These are phyloP conservation scores for Boletus edulis DNA, from an alignment of 768 basidiomycete genomes.

Conservation along the genomic window DNA sequence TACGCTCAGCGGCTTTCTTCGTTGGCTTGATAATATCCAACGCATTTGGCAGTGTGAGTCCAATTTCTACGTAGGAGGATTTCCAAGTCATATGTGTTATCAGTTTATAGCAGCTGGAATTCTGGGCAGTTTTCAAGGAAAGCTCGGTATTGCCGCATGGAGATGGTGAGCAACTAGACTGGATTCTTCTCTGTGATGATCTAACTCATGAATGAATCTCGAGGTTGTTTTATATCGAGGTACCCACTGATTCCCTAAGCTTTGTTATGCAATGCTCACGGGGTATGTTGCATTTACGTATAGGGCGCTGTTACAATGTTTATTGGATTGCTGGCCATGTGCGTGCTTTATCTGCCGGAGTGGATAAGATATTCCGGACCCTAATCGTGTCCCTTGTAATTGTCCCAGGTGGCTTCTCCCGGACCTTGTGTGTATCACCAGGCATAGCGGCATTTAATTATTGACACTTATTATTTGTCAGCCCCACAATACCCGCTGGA, in stretches of 20 bases:
- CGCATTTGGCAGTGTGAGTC: slow-evolving; percentile 61
- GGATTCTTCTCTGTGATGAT: neutral
- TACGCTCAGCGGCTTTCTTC: slow-evolving; percentile 60
- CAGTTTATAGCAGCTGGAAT: slow-evolving; percentile 79
- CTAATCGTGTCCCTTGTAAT: neutral
- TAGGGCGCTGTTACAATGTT: slow-evolving; percentile 64
- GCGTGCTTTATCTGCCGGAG: neutral
- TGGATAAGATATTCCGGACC: neutral
- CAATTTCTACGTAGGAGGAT: neutral
- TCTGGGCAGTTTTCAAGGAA: slow-evolving; percentile 64
- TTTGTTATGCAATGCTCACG: too few relatives aligned
- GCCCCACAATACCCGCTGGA: slow-evolving; percentile 64
- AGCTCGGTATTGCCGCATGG: slow-evolving; percentile 67
- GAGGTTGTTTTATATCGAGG: slow-evolving; percentile 75
- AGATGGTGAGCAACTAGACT: slow-evolving; percentile 46
- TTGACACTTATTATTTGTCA: slow-evolving; percentile 15
- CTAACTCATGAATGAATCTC: neutral
- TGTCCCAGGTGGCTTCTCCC: slow-evolving; percentile 51
- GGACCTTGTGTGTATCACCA: slow-evolving; percentile 46
- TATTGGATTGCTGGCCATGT: slow-evolving; percentile 58
- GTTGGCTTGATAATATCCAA: slow-evolving; percentile 63
- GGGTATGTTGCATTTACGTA: neutral
- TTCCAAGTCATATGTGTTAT: neutral
- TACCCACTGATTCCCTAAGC: slow-evolving; percentile 7
- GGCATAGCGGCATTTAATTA: too few relatives aligned